Evolutionary conservation across 305 asterid genomes (phyloP).

Genomic region (Salvia sclarea): DNA sequence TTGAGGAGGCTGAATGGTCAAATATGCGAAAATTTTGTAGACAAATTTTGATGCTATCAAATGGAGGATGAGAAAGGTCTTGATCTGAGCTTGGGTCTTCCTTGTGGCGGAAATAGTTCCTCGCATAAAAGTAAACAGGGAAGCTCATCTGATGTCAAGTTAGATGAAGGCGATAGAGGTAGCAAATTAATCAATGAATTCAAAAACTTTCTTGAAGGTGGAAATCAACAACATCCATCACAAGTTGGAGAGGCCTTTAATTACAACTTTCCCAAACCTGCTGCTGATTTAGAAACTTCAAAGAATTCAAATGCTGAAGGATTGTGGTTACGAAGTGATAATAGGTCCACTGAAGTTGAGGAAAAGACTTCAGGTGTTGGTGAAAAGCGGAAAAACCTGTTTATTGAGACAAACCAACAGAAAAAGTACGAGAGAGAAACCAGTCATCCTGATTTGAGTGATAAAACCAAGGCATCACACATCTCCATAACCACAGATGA

Average conservation of each 20-base stretch:
- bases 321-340: constrained; percentile 54
- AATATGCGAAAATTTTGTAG: constrained; percentile 13
- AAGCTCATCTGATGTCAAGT: constrained; percentile 60
- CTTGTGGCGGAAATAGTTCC: constrained; percentile 67
- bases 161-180: constrained; percentile 77
- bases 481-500: constrained; percentile 89
- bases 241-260: constrained; percentile 56
- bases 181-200: constrained; percentile 81
- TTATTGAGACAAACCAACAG: constrained; percentile 51
- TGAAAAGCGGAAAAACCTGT: constrained; percentile 67
- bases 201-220: constrained; percentile 89
- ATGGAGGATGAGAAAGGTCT: constrained; percentile 88
- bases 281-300: constrained; percentile 58
- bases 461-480: constrained; percentile 71
- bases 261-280: constrained; percentile 45
- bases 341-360: constrained; percentile 53
- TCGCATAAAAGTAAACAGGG: constrained; percentile 57
- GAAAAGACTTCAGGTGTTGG: constrained; percentile 56
- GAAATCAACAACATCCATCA: constrained; percentile 56
- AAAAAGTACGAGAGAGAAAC: constrained; percentile 69
- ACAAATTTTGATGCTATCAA: constrained; percentile 11
- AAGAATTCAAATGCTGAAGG: constrained; percentile 62
- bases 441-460: constrained; percentile 50
- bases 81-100: constrained; percentile 78
- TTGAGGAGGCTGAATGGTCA: constrained; percentile 12